A percentile compares a stretch with the other conserved stretches of the same genome.
These are phyloP conservation scores for Annona cherimola DNA, from an alignment of 164 flowering plant species.

Conservation along the genomic window DNA sequence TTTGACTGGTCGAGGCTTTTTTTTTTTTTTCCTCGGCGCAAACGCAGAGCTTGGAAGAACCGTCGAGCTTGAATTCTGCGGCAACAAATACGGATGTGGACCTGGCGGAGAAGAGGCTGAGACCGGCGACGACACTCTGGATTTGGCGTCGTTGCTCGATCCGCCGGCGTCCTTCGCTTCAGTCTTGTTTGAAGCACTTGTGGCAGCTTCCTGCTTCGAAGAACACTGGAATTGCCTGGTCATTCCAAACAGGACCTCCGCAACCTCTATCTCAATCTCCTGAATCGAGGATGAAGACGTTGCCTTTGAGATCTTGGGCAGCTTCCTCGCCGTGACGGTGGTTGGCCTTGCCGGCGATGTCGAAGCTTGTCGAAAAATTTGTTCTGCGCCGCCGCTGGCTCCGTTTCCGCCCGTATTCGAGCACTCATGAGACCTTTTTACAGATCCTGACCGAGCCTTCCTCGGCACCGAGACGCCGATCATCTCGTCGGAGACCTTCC, in stretches of 20 bases:
- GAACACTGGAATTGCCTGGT: constrained; percentile 71
- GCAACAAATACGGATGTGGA: constrained; percentile 23
- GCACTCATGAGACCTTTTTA: constrained; percentile 78
- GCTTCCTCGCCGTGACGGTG: constrained; percentile 28
- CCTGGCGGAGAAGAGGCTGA: constrained; percentile 33
- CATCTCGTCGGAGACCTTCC: constrained; percentile 74
- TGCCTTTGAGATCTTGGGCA: constrained; percentile 45
- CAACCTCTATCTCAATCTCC: constrained; percentile 98
- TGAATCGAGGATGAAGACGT: constrained; percentile 53
- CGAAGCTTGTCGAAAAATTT: constrained; percentile 55
- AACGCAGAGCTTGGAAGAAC: constrained; percentile 18
- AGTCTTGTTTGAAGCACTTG: constrained; percentile 21
- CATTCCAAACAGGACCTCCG: constrained; percentile 87
- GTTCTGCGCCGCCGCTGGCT: constrained; percentile 33
- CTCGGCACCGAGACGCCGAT: constrained; percentile 88
- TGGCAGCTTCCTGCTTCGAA: constrained; percentile 43
- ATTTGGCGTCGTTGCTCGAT: constrained; percentile 46
- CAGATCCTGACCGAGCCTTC: constrained; percentile 82
- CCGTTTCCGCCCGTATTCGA: constrained; percentile 38
- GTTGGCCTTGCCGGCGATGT: constrained; percentile 68
- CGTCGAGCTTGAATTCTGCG: constrained; percentile 35
- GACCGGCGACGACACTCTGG: constrained; percentile 66
- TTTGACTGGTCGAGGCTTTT: too few species aligned
- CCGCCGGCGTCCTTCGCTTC: constrained; percentile 42
- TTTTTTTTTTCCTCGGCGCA: too few species aligned